Evolutionary conservation across 1,284 basidiomycete species (phyloP), one percentile per base, ranked within the genome.

Genomic region (Xerocomus tenax): DNA sequence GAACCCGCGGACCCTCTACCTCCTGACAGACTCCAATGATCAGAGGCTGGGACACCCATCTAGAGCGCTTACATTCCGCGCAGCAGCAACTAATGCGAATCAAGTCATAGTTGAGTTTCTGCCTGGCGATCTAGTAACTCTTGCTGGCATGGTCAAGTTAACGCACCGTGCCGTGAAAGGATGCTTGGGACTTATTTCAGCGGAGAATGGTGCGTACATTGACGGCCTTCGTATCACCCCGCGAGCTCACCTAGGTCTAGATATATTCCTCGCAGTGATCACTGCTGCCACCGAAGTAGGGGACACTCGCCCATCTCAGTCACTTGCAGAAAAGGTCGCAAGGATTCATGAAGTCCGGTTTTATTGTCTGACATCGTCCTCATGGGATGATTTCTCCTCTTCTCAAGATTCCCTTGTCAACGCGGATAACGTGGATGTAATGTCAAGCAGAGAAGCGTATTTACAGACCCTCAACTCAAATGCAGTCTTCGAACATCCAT

Each of bases 91-190:
- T 39, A 74, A 74, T 56, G 66, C 77, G 12, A 68, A 68, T 12
- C 84, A 87, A 64, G 81, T 83, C 44, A 77, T 92, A 32, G 90
- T 93, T 13, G 91, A 94, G 66, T 90, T 93, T 60, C 66, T 93
- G 5, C 79, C 77, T 0, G 79, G 82, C 54, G 72, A 80, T 45
- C 76, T 89, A 58, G 76, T 93, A 25, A 82, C 91, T 59, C 72
- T 88, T 30, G 61, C 70, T 10, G 77, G 74, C 52, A 71, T 84
- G 12, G 70, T 83, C 50, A 78, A 76, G 51, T 65, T 88, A 43
- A 85, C 80, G 34, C 81, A 71, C 38, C 74, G 81, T 57, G 71
- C 75, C 23, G 80, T 91, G 8, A 86, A 86, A 62, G 91, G 91
- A 30, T 91, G 90, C 55, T 68, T 94, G 48, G 91, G 91, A 2